Percentiles rank a stretch among this genome's conserved stretches.
Evolutionary conservation across 2,329 filamentous ascomycete species (phyloP).

Genomic region (Xenoacremonium recifei): DNA sequence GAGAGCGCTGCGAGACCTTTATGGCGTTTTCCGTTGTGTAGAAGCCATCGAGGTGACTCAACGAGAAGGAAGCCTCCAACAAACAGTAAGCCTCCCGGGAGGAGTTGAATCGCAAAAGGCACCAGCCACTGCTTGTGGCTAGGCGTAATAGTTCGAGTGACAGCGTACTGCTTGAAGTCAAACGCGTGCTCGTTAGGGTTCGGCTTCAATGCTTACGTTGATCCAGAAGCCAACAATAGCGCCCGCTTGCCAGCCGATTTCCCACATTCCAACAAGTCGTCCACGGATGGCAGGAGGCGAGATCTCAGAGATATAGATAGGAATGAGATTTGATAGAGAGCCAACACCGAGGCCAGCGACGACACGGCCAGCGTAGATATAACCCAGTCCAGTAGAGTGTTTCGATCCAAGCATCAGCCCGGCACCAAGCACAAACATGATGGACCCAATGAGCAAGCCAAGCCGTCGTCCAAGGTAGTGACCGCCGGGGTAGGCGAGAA

Average conservation of each 20-base stretch:
- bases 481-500: slow-evolving; percentile 64
- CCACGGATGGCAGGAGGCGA: slow-evolving; percentile 63
- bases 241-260: slow-evolving; percentile 64
- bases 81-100: slow-evolving; percentile 63
- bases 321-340: slow-evolving; percentile 61
- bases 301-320: slow-evolving; percentile 61
- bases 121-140: slow-evolving; percentile 60
- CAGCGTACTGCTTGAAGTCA: slow-evolving; percentile 56
- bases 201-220: too few relatives aligned
- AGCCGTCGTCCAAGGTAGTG: slow-evolving; percentile 67
- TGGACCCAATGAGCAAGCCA: slow-evolving; percentile 59
- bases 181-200: not conserved
- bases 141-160: slow-evolving; percentile 48
- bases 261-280: slow-evolving; percentile 64
- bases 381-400: slow-evolving; percentile 59
- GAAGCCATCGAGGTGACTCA: slow-evolving; percentile 70
- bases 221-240: slow-evolving; percentile 65
- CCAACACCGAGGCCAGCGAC: slow-evolving; percentile 64
- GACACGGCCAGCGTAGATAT: slow-evolving; percentile 61
- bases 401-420: slow-evolving; percentile 70
- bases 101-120: slow-evolving; percentile 65
- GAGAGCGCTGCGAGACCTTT: slow-evolving; percentile 57
- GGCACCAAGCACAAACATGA: slow-evolving; percentile 68
- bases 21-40: slow-evolving; percentile 59
- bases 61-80: slow-evolving; percentile 58